phyloP scores from a whole-genome alignment of 345 rosid genomes.

The Xanthoceras sorbifolium region DNA sequence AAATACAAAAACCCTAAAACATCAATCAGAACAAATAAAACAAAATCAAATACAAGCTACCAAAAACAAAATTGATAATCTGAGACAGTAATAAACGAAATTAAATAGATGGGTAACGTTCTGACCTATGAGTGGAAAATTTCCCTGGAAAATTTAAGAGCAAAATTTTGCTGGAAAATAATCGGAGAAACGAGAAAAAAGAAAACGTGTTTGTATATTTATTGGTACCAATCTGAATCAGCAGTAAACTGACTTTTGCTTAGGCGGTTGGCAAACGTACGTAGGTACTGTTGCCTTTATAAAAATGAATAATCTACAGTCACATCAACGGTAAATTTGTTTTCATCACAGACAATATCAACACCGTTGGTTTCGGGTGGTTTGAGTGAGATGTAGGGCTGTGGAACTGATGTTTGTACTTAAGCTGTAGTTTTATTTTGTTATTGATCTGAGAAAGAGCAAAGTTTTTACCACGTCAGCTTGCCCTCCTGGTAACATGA shows the following conservation, averaged over 20 bases:
- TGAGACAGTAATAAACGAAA: background rate
- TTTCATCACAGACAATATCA: background rate
- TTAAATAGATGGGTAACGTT: background rate
- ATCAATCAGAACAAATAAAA: background rate
- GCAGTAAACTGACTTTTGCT: slow-evolving; percentile 10
- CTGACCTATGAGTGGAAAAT: background rate
- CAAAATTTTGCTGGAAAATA: background rate
- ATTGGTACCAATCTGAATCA: background rate
- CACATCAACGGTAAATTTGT: background rate
- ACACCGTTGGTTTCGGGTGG: background rate
- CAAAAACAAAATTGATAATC: background rate
- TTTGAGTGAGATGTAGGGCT: background rate
- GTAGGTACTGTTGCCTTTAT: background rate
- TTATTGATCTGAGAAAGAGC: background rate
- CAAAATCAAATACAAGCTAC: background rate
- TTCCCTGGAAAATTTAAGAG: slow-evolving; percentile 1
- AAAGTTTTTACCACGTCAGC: background rate
- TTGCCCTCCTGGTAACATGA: background rate
- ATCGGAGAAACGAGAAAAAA: background rate
- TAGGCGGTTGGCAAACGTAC: slow-evolving; percentile 5
- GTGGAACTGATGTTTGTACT: background rate
- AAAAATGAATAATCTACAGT: background rate
- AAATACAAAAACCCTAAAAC: slow-evolving; percentile 3
- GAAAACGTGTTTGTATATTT: background rate
- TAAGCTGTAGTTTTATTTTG: background rate